phyloP scores from a whole-genome alignment of 495 filamentous ascomycete species.

The Xylaria castorea region DNA sequence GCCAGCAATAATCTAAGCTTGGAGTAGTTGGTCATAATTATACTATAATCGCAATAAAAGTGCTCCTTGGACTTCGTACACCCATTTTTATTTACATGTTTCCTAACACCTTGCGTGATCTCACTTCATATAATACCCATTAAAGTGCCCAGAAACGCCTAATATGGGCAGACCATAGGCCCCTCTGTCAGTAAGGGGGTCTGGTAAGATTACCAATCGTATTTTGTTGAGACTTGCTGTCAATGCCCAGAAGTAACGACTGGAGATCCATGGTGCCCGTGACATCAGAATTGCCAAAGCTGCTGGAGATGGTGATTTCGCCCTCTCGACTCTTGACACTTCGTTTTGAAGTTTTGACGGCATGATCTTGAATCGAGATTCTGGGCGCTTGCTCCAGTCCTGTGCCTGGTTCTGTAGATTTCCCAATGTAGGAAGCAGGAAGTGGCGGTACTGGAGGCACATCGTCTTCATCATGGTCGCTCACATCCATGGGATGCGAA shows the following conservation, averaged over 20 bases:
- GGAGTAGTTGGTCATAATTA: constrained; percentile 6
- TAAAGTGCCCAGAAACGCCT: not conserved
- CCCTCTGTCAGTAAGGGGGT: constrained; percentile 50
- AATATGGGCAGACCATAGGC: not conserved
- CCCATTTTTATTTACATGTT: constrained; percentile 10
- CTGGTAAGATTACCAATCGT: constrained; percentile 49
- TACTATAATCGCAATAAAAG: constrained; percentile 6
- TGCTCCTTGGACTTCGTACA: not conserved
- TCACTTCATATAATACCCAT: not conserved
- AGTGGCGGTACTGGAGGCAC: constrained; percentile 55
- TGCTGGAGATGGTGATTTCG: constrained; percentile 44
- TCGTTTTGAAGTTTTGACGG: constrained; percentile 38
- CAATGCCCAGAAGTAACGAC: constrained; percentile 54
- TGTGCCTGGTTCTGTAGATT: constrained; percentile 32
- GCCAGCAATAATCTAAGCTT: constrained; percentile 5
- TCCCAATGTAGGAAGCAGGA: constrained; percentile 37
- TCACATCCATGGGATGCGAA: constrained; percentile 50
- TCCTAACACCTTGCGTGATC: not conserved
- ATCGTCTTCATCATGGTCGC: constrained; percentile 32
- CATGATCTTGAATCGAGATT: constrained; percentile 44
- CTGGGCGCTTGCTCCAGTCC: constrained; percentile 28
- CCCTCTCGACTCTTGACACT: constrained; percentile 50
- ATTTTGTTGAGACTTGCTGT: constrained; percentile 50
- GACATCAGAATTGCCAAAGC: constrained; percentile 38
- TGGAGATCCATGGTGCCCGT: constrained; percentile 50